Evolutionary conservation across 169 alveolate genomes (phyloP).

Genomic region (Theileria sp.): DNA sequence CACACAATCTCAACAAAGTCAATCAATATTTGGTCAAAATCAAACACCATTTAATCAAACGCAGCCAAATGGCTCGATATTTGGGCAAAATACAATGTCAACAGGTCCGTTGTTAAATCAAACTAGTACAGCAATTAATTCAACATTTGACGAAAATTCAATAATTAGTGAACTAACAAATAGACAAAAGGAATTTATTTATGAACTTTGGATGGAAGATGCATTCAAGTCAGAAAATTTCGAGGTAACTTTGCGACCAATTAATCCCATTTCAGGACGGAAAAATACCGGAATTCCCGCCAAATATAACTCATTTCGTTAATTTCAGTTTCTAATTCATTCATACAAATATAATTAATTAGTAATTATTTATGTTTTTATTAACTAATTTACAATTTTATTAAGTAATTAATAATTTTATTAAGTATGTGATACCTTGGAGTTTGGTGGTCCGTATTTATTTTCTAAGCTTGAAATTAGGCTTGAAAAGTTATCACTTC

Average conservation of each 20-base stretch:
- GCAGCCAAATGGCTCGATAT: not conserved
- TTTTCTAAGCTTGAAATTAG: slow-evolving; percentile 46
- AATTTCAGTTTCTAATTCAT: slow-evolving; percentile 34
- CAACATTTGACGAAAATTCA: slow-evolving; percentile 15
- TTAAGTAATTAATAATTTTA: not conserved
- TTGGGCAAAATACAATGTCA: not conserved
- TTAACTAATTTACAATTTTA: too few species aligned
- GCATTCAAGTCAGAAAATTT: slow-evolving; percentile 47
- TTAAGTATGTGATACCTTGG: not conserved
- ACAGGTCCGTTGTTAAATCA: not conserved
- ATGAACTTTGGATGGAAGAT: slow-evolving; percentile 66
- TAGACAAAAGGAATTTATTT: slow-evolving; percentile 1
- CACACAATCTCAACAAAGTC: not conserved
- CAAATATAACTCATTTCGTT: slow-evolving; percentile 21
- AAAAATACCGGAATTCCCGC: slow-evolving; percentile 61
- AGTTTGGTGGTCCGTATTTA: slow-evolving; percentile 33
- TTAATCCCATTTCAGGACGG: slow-evolving; percentile 31
- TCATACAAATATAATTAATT: not conserved
- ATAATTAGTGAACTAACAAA: not conserved
- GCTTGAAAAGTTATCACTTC: slow-evolving; percentile 30
- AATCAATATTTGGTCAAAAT: slow-evolving; percentile 17
- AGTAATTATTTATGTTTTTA: too few species aligned
- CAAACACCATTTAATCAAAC: not conserved
- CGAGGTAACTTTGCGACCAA: slow-evolving; percentile 27
- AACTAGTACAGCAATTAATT: not conserved